Conservation (phyloP, 2,329 filamentous ascomycete species). For the Apiospora arundinis region DNA sequence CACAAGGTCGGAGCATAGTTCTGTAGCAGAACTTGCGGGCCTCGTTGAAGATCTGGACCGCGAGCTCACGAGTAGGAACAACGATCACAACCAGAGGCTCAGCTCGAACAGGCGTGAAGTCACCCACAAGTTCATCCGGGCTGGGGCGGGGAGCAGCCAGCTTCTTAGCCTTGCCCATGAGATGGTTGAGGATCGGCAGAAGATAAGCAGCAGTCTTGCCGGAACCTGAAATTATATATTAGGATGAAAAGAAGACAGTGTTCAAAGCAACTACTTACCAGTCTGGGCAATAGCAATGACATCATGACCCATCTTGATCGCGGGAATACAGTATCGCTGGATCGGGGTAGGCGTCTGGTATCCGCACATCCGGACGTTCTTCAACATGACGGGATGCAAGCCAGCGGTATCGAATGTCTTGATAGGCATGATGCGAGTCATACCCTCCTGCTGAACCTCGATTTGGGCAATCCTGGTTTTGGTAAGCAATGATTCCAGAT, state of each 20-base stretch:
- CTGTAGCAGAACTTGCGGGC: constrained; percentile 92
- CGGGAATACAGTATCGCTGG: constrained; percentile 83
- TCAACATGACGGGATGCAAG: constrained; percentile 81
- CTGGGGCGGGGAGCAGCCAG: constrained; percentile 80
- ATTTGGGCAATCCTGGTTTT: constrained; percentile 59
- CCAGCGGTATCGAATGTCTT: constrained; percentile 75
- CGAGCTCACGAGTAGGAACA: constrained; percentile 86
- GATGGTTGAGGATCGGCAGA: constrained; percentile 83
- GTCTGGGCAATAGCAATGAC: constrained; percentile 92
- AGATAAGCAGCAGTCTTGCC: constrained; percentile 96
- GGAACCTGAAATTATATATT: constrained; percentile 66
- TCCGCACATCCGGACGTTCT: constrained; percentile 76
- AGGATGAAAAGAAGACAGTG: background rate
- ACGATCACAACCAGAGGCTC: constrained; percentile 90
- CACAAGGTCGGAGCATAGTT: constrained; percentile 90
- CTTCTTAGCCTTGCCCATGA: constrained; percentile 97
- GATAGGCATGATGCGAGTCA: constrained; percentile 56
- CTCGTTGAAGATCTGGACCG: constrained; percentile 94
- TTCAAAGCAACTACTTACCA: constrained; percentile 62
- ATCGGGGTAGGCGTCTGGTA: constrained; percentile 83
- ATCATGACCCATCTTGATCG: constrained; percentile 78
- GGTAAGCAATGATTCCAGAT: constrained; percentile 22
- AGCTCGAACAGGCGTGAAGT: constrained; percentile 62
- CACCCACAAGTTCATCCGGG: constrained; percentile 48
- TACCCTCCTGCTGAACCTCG: constrained; percentile 63